These are phyloP conservation scores for Gloeostereum incarnatum DNA, from an alignment of 768 basidiomycete species.

Conservation along the genomic window DNA sequence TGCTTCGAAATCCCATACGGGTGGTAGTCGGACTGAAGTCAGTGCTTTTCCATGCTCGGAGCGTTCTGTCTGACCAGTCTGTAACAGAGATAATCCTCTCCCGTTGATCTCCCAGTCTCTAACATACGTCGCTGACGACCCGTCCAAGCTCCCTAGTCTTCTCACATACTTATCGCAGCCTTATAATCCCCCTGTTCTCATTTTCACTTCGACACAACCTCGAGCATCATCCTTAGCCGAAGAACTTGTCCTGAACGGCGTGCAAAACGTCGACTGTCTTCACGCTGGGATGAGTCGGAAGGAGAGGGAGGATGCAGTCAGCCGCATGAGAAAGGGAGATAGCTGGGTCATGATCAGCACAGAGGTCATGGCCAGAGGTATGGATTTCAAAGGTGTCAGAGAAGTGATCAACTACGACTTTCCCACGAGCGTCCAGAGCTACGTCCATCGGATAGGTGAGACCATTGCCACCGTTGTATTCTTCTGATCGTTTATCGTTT, in stretches of 20 bases:
- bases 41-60: too few relatives aligned
- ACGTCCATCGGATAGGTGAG: slow-evolving; percentile 88
- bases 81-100: slow-evolving; percentile 80
- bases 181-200: slow-evolving; percentile 83
- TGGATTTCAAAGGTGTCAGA: slow-evolving; percentile 93
- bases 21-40: slow-evolving; percentile 97
- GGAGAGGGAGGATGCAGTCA: slow-evolving; percentile 79
- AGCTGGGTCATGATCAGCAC: slow-evolving; percentile 96
- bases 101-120: slow-evolving; percentile 85
- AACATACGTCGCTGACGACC: slow-evolving; percentile 86
- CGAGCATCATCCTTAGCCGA: slow-evolving; percentile 73
- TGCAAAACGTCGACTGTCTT: slow-evolving; percentile 78
- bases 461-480: slow-evolving; percentile 7
- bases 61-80: too few relatives aligned
- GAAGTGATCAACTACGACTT: slow-evolving; percentile 98
- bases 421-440: slow-evolving; percentile 91
- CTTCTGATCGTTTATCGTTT: slow-evolving; percentile 5
- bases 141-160: slow-evolving; percentile 89
- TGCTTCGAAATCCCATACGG: slow-evolving; percentile 80
- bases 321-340: slow-evolving; percentile 79
- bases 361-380: slow-evolving; percentile 95
- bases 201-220: slow-evolving; percentile 88
- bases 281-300: slow-evolving; percentile 87
- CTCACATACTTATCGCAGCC: slow-evolving; percentile 71
- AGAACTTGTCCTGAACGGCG: slow-evolving; percentile 71